A percentile compares a stretch with the other conserved stretches of the same genome.
Conservation (phyloP, 2,329 filamentous ascomycete genomes). For the Pseudophaeomoniella oleicola region DNA sequence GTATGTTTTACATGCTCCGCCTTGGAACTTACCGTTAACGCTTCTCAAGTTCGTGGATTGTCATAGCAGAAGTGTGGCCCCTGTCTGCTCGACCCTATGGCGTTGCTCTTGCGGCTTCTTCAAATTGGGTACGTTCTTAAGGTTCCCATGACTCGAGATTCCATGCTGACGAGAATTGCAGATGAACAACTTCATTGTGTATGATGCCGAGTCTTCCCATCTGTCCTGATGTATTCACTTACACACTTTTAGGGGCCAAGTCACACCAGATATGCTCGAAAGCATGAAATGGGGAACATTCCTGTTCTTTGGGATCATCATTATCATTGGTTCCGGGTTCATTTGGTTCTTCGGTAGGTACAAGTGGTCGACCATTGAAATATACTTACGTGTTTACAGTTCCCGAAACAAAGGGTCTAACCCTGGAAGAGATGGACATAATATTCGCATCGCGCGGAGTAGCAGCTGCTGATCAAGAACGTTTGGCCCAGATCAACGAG, state of each 20-base stretch:
- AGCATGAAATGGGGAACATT: conserved; percentile 56
- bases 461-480: conserved; percentile 50
- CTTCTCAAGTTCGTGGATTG: conserved; percentile 55
- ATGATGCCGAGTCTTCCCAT: not conserved
- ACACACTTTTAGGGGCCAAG: conserved; percentile 38
- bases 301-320: conserved; percentile 54
- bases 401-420: conserved; percentile 39
- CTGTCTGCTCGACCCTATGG: conserved; percentile 56
- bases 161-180: conserved; percentile 2
- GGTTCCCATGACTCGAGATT: conserved; percentile 6
- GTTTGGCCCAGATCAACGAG: conserved; percentile 58
- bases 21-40: too few relatives aligned
- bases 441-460: conserved; percentile 54
- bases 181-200: conserved; percentile 47
- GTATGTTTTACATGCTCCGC: too few relatives aligned
- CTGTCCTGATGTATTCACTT: not conserved
- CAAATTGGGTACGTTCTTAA: conserved; percentile 32
- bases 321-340: conserved; percentile 44
- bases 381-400: too few relatives aligned
- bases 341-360: conserved; percentile 33
- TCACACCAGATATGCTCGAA: conserved; percentile 53
- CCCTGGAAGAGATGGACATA: conserved; percentile 46
- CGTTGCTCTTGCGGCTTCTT: conserved; percentile 51
- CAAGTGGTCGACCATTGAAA: too few relatives aligned
- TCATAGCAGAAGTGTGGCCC: conserved; percentile 63